Base-by-base conservation (phyloP, 169 alveolate species). In the Plasmodium gallinaceum region DNA sequence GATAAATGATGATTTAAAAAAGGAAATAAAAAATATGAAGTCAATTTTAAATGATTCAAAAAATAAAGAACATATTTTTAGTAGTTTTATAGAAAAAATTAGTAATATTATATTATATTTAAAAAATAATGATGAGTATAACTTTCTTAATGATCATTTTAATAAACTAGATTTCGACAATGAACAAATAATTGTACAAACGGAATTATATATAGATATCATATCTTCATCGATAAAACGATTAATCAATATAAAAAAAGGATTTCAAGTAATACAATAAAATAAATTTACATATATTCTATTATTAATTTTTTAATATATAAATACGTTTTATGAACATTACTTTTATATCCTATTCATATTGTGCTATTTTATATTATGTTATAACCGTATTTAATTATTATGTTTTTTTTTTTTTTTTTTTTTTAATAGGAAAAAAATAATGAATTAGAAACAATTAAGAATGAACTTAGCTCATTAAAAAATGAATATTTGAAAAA, bases 151-250 rank as follows among this genome's bases (percentile, higher is more conserved):
- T 52, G 85, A 54, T n/a, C 9, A 62, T 42, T 22, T 54, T 14
- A 42, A 7, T 4, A 51, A 72, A 9, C 9, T 52, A 16, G 76
- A 66, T 71, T 20, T 62, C n/a, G 54, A 8, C 12, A 20, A 54
- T 22, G 52, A 64, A 14, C 46, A 66, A 0, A 46, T 70, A 26
- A 48, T 20, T 48, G 37, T 58, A 0, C 58, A 78, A 43, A 43
- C 66, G 9, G 89, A 78, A 58, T 43, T 64, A 58, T 54, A 78
- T 10, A 58, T 78, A 9, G 89, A 78, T 10, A 72, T 42, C 18
- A 78, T 78, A 24, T 64, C 58, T n/a, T 37, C 69, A 5, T 78
- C 89, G 51, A 14, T 78, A 22, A 52, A 24, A 42, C 42, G 22
- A 7, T 46, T 78, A 60, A 58, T 78, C 39, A 43, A 58, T 37